Percentiles rank a stretch among this genome's conserved stretches.
Conservation (phyloP, 164 flowering plant species). For the Umbilicus rupestris region DNA sequence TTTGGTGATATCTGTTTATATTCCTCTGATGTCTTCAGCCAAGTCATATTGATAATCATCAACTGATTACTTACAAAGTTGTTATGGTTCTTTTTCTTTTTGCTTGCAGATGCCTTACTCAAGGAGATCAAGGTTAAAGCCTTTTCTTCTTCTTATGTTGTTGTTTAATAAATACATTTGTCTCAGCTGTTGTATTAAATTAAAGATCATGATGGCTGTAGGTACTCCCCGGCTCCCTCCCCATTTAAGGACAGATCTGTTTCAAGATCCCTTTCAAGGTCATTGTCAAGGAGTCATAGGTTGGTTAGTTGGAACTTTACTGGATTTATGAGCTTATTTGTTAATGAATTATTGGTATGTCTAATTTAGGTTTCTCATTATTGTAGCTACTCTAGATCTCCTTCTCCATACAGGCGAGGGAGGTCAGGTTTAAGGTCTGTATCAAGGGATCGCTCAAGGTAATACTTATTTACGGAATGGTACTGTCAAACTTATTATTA, state of each 20-base stretch:
- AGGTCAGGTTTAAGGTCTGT: background rate
- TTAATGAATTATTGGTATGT: background rate
- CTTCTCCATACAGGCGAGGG: slow-evolving; percentile 15
- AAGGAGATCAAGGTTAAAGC: slow-evolving; percentile 54
- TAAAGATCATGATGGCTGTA: background rate
- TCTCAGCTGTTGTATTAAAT: background rate
- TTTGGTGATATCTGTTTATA: too few species aligned
- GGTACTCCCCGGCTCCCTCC: slow-evolving; percentile 55
- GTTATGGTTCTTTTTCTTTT: background rate
- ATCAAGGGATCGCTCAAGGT: slow-evolving; percentile 6
- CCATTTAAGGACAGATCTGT: slow-evolving; percentile 28
- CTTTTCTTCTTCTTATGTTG: background rate
- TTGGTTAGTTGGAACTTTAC: background rate
- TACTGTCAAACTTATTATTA: background rate
- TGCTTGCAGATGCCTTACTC: slow-evolving; percentile 72
- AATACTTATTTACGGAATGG: background rate
- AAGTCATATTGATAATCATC: too few species aligned
- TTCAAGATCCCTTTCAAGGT: slow-evolving; percentile 56
- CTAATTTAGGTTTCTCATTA: slow-evolving; percentile 10
- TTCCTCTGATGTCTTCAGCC: too few species aligned
- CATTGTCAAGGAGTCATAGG: slow-evolving; percentile 17
- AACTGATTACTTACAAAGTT: background rate
- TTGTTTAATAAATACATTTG: background rate
- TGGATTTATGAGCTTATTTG: background rate
- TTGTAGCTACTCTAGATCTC: slow-evolving; percentile 3